Conservation (phyloP, 1,284 basidiomycete species). For the Leccinum proliferum region DNA sequence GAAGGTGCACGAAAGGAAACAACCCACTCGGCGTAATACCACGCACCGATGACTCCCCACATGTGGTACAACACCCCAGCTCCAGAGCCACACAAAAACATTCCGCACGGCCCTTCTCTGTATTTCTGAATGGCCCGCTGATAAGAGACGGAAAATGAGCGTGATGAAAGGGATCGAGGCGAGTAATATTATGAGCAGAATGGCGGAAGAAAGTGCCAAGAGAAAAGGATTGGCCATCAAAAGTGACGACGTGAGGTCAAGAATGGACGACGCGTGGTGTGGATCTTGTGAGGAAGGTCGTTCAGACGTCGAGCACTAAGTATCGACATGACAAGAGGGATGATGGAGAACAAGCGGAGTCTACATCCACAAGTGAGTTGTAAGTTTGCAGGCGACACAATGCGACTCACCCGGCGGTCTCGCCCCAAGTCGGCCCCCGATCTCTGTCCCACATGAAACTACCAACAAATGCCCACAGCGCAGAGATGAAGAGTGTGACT, state of each 20-base stretch:
- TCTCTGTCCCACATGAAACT: slow-evolving; percentile 83
- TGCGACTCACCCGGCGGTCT: slow-evolving; percentile 67
- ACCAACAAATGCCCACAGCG: slow-evolving; percentile 84
- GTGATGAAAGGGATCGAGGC: slow-evolving; percentile 83
- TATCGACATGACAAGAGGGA: slow-evolving; percentile 68
- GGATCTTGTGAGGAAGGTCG: slow-evolving; percentile 58
- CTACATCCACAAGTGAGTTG: slow-evolving; percentile 29
- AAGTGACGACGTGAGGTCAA: slow-evolving; percentile 76
- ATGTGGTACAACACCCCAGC: slow-evolving; percentile 81
- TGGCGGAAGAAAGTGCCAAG: slow-evolving; percentile 51
- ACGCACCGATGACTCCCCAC: slow-evolving; percentile 82
- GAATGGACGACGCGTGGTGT: slow-evolving; percentile 66
- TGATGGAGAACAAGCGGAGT: slow-evolving; percentile 71
- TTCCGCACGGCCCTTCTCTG: slow-evolving; percentile 36
- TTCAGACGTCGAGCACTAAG: slow-evolving; percentile 71
- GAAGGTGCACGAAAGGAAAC: not conserved
- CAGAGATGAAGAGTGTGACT: slow-evolving; percentile 72
- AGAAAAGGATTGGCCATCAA: slow-evolving; percentile 79
- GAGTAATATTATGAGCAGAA: slow-evolving; percentile 57
- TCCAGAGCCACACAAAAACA: slow-evolving; percentile 85
- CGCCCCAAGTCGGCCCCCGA: slow-evolving; percentile 69
- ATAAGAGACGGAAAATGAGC: slow-evolving; percentile 74
- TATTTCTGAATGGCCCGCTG: slow-evolving; percentile 58
- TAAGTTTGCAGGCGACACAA: not conserved
- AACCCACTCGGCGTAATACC: slow-evolving; percentile 84